Evolutionary conservation across 2,329 filamentous ascomycete species (phyloP).

Genomic region (Aspergillus chevalieri): DNA sequence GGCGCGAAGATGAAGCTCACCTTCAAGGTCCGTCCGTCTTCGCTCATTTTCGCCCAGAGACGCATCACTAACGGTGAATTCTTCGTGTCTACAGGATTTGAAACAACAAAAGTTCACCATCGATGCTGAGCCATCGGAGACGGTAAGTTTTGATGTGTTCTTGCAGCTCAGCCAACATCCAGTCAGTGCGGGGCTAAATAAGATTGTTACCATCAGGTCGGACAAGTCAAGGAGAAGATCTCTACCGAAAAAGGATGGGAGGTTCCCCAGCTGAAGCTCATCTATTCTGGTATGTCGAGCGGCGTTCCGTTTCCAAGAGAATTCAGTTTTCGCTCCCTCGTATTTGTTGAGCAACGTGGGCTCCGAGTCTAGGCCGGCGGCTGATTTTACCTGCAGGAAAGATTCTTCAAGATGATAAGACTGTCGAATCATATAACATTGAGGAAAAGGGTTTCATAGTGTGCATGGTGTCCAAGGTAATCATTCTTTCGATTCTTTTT

Average conservation of each 20-base stretch:
- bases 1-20: constrained; percentile 60
- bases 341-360: background rate
- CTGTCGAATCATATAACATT: constrained; percentile 93
- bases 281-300: constrained; percentile 76
- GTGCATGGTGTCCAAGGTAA: constrained; percentile 95
- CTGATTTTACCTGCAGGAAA: constrained; percentile 59
- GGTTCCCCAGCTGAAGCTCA: constrained; percentile 82
- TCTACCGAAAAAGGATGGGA: constrained; percentile 91
- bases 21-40: constrained; percentile 54
- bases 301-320: background rate
- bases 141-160: constrained; percentile 53
- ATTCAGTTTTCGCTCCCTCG: constrained; percentile 9
- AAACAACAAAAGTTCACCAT: constrained; percentile 98
- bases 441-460: constrained; percentile 99
- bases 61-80: constrained; percentile 14
- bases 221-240: constrained; percentile 87
- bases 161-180: constrained; percentile 9
- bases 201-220: constrained; percentile 56
- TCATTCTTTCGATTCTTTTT: constrained; percentile 6
- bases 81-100: constrained; percentile 61
- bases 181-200: constrained; percentile 30
- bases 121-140: constrained; percentile 87
- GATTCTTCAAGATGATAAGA: constrained; percentile 96
- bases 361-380: background rate
- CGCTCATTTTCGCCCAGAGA: constrained; percentile 15